Evolutionary conservation across 2,329 filamentous ascomycete genomes (phyloP), one percentile per base, ranked within the genome.

Genomic region (Gnomoniopsis sp.): DNA sequence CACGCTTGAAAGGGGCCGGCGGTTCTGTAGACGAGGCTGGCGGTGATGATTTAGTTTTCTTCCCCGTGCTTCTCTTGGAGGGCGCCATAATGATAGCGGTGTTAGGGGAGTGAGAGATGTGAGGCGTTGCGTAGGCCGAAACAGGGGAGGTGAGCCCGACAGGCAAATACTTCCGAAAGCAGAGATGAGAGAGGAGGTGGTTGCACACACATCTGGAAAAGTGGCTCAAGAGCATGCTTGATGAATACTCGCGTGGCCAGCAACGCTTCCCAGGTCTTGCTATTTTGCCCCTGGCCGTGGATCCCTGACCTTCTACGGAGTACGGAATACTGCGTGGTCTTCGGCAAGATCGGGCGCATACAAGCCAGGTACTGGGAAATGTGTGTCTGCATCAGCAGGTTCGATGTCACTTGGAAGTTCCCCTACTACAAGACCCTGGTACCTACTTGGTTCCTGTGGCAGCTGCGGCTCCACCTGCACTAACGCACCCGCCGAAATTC

Each of bases 1-100:
- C 85, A 60, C 78, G 78, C 65, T 82, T 82, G 79, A 95, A 96
- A 8, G 90, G 90, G 33, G 79, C 71, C 0, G 87, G 87, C 8
- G 78, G 79, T n/a, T 59, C 57, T 3, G 49, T 33, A 12, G 53
- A 51, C 19, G 36, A 34, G 4, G 71, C 68, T 60, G 71, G 69
- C 56, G 62, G 66, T 63, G 65, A 57, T 36, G 64, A 41, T 63
- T 73, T 69, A 59, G 67, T 52, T 59, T 73, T 75, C 46, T 65
- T 69, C 19, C 65, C 52, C 41, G 64, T 65, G 52, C 61, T 67
- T 69, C 68, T 76, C 73, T 49, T 62, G n/a, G 67, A 55, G 4
- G 74, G 70, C 52, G 65, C 61, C 62, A 65, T 67, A 30, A 34
- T 55, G 19, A 23, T n/a, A n/a, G 48, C 53, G 51, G 55, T 49